Base-by-base conservation (phyloP, 2,329 filamentous ascomycete genomes). In the Fusarium lateritium region DNA sequence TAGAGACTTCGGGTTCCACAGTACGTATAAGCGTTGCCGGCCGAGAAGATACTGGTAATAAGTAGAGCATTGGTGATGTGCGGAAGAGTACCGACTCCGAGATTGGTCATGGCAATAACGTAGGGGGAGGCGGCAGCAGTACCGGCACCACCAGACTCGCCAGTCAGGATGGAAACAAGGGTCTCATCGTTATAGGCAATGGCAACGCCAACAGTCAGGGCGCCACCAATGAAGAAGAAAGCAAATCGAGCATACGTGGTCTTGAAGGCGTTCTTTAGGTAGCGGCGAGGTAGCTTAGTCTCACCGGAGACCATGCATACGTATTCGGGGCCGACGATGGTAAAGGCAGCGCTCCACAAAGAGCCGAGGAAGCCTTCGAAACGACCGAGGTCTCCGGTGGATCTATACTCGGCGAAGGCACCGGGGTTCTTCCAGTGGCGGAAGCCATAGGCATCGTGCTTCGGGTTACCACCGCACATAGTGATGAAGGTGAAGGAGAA, bases 351-450 rank as follows among this genome's bases (percentile, higher is more conserved):
- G 58, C 86, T 84, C 65, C 89, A 89, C 53, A 91, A 77, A 60
- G 87, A 89, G 51, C 88, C 85, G 28, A 91, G 78, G 73, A 92
- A 92, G 0, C 90, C 91, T 10, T 92, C 82, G 69, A 90, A 92
- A 31, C 84, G 83, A 14, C 91, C 92, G 39, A 83, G 75, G 1
- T 90, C 91, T 0, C 80, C 80, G 49, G 86, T 84, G 57, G 89
- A 84, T 31, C 28, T 31, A 54, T 88, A 81, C 65, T 88, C 85
- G 4, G 83, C 84, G 56, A 77, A 76, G 1, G 74, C 33, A 1
- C 88, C 89, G 0, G 90, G 90, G 39, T 87, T 80, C 44, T 82
- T 86, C 89, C 90, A 94, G 76, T 91, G 91, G 45, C 84, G 79
- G 75, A 92, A 92, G 1, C 91, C 90, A 54, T 89, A 84, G 4